Conservation (phyloP, 371 early-diverging fungal genomes). For the Capillidium heterosporum region DNA sequence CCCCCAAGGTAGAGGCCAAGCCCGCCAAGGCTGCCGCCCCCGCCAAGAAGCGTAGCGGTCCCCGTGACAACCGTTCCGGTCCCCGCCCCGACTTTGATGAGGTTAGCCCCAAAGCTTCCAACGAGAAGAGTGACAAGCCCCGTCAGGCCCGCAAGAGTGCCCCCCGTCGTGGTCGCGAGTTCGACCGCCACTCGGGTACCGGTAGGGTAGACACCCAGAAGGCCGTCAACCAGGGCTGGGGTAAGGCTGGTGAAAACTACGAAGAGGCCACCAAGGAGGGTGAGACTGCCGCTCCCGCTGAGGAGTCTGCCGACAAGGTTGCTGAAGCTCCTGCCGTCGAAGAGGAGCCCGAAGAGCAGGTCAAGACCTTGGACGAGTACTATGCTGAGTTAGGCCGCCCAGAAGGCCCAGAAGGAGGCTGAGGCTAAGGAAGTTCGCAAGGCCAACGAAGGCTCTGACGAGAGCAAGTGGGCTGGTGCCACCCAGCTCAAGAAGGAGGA, state of each 20-base stretch:
- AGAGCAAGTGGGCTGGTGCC: slow-evolving; percentile 55
- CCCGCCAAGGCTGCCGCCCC: slow-evolving; percentile 8
- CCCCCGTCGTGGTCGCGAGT: slow-evolving; percentile 34
- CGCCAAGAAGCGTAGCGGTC: slow-evolving; percentile 10
- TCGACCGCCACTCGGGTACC: slow-evolving; percentile 65
- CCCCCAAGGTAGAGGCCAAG: slow-evolving; percentile 12
- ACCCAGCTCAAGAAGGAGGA: slow-evolving; percentile 46
- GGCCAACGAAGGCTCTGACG: slow-evolving; percentile 66
- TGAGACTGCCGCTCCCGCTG: slow-evolving; percentile 7
- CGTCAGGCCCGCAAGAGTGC: slow-evolving; percentile 7
- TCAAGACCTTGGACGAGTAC: slow-evolving; percentile 66
- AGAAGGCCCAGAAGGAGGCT: slow-evolving; percentile 13
- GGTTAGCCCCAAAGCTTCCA: too few relatives aligned
- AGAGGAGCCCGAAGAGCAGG: slow-evolving; percentile 32
- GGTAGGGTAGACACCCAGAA: slow-evolving; percentile 59
- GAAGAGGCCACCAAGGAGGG: slow-evolving; percentile 16
- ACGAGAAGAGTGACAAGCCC: slow-evolving; percentile 13
- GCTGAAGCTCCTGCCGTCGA: slow-evolving; percentile 6
- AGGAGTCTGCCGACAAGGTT: slow-evolving; percentile 5
- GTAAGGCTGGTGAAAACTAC: slow-evolving; percentile 27
- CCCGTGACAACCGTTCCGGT: slow-evolving; percentile 20
- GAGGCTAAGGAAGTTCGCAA: slow-evolving; percentile 43
- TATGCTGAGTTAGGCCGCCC: slow-evolving; percentile 45
- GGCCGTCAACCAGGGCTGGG: slow-evolving; percentile 71
- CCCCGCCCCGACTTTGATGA: too few relatives aligned